phyloP scores from a whole-genome alignment of 495 filamentous ascomycete species.

The Niebla homalea region DNA sequence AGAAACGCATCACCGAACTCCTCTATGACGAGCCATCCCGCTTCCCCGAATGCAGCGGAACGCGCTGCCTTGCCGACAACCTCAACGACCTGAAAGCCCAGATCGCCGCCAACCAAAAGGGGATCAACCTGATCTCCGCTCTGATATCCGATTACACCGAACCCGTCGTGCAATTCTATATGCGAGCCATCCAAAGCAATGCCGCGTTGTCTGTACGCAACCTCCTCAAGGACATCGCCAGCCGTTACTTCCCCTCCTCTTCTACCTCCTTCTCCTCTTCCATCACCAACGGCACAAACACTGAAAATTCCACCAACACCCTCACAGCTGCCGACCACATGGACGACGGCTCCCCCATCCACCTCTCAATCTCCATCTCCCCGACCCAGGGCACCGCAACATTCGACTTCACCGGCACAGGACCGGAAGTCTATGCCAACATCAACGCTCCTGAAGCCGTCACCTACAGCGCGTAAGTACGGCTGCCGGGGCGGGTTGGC shows the following conservation, averaged over 20 bases:
- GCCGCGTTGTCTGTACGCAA: conserved; percentile 75
- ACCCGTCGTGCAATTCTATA: conserved; percentile 88
- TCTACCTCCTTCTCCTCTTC: conserved; percentile 32
- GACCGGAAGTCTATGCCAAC: conserved; percentile 86
- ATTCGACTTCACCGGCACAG: conserved; percentile 86
- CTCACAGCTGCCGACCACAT: conserved; percentile 70
- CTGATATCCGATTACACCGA: conserved; percentile 86
- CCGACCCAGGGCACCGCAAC: conserved; percentile 68
- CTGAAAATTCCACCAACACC: conserved; percentile 25
- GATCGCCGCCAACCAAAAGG: conserved; percentile 90
- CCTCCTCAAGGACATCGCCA: conserved; percentile 67
- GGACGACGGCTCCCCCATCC: conserved; percentile 87
- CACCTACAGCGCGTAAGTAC: conserved; percentile 56
- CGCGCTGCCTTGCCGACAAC: conserved; percentile 83
- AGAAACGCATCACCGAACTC: conserved; percentile 71
- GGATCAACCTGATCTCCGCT: conserved; percentile 74
- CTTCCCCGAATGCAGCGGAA: conserved; percentile 78
- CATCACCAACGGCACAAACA: conserved; percentile 31
- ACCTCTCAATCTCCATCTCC: conserved; percentile 74
- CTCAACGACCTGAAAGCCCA: conserved; percentile 94
- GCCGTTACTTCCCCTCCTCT: conserved; percentile 38
- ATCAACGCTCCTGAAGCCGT: conserved; percentile 93
- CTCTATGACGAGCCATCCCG: conserved; percentile 73
- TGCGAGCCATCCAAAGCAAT: conserved; percentile 85
- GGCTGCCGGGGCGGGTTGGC: too few relatives aligned